Evolutionary conservation across 331 rosid genomes (phyloP).

Genomic region (Acacia pycnantha): DNA sequence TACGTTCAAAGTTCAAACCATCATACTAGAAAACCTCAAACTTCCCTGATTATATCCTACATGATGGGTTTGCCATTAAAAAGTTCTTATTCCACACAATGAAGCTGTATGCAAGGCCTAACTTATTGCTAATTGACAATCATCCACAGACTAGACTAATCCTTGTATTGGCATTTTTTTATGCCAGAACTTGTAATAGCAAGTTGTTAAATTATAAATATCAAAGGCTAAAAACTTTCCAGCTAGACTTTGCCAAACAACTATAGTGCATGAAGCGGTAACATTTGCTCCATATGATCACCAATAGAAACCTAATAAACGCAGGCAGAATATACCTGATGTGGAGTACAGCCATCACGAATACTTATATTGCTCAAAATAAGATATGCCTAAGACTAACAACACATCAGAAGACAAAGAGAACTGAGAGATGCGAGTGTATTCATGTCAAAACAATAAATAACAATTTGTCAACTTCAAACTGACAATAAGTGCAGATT

Average conservation of each 20-base stretch:
- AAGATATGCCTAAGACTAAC: neutral
- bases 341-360: neutral
- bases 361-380: neutral
- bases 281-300: neutral
- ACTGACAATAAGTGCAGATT: neutral
- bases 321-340: neutral
- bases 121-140: neutral
- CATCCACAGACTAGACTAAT: neutral
- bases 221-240: neutral
- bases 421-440: no score
- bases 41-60: neutral
- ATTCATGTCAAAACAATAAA: neutral
- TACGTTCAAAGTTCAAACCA: neutral
- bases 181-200: neutral
- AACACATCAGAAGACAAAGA: no score
- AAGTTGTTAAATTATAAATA: neutral
- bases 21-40: neutral
- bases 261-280: neutral
- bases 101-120: neutral
- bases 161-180: neutral
- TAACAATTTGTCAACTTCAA: neutral
- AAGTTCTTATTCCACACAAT: neutral
- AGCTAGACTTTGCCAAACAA: neutral
- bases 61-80: neutral
- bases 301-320: no score